Evolutionary conservation across 2,329 filamentous ascomycete species (phyloP), one percentile per base, ranked within the genome.

Genomic region (Talaromyces sp.): DNA sequence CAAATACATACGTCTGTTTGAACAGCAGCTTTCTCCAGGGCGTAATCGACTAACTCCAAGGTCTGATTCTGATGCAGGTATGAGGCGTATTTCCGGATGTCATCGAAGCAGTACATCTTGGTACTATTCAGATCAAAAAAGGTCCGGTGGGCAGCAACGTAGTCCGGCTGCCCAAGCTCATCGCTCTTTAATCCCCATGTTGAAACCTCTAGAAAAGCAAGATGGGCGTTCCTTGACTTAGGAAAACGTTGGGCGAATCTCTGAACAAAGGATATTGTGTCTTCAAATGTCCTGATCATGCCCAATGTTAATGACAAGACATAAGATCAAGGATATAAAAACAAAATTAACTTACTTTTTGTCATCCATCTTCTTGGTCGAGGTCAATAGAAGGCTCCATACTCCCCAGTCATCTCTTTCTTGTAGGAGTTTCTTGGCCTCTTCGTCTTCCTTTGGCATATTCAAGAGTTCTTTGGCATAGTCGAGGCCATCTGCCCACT

Each of bases 51-150:
- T 51, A 73, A 67, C n/a, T 67, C 62, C 7, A 62, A 56, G 57
- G 70, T 57, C 1, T 61, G 58, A 13, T 63, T 56, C 36, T 67
- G 66, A 40, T 73, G 63, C 22, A 75, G 61, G 31, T 61, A 63
- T 41, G 63, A 61, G 3, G 74, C 51, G 55, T 76, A 73, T 43
- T 64, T 67, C 58, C 69, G 67, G 22, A 80, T 60, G 61, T 80
- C 78, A 53, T 70, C 67, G 54, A 78, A 79, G 58, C 75, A 77
- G 61, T 77, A 77, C 21, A 75, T 66, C 59, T 78, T 79, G 45
- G 66, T 66, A 15, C 71, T 71, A 61, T 75, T 75, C 7, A 63
- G 63, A 37, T 75, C 66, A 58, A 75, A 75, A 63, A 79, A 79
- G 40, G 67, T 61, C 56, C 73, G 67, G 56, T 72, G 78, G 15